These are phyloP conservation scores for Boletus rex-veris DNA, from an alignment of 768 basidiomycete species.

Conservation along the genomic window DNA sequence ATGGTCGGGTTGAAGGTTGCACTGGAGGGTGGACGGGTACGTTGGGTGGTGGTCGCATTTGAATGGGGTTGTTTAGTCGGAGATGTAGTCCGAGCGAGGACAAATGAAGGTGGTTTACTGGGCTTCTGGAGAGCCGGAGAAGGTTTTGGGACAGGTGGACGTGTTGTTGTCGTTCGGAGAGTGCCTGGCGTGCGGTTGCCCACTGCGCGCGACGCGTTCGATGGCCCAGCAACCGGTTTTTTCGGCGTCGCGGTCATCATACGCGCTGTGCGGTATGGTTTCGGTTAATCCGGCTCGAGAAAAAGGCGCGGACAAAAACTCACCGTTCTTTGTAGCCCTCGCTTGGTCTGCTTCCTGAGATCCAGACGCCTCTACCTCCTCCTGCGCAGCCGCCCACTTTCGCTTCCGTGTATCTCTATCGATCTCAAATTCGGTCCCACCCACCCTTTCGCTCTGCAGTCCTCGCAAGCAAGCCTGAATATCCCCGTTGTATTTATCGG, in stretches of 20 bases:
- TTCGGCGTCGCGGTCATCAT: conserved; percentile 47
- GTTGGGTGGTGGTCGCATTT: conserved; percentile 2
- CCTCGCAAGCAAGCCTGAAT: conserved; percentile 68
- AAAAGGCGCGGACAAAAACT: not conserved
- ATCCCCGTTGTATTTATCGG: conserved; percentile 73
- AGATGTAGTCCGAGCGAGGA: conserved; percentile 44
- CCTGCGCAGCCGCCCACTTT: conserved; percentile 68
- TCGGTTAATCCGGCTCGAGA: not conserved
- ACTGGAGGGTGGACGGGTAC: conserved; percentile 51
- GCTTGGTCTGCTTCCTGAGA: conserved; percentile 21
- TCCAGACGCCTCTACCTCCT: conserved; percentile 46
- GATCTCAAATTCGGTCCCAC: conserved; percentile 51
- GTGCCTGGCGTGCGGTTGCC: conserved; percentile 43
- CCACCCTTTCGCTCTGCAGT: conserved; percentile 60
- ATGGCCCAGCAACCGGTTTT: conserved; percentile 41
- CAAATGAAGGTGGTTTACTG: conserved; percentile 24
- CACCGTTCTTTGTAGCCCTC: conserved; percentile 61
- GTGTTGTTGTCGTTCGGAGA: conserved; percentile 27
- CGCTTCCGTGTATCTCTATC: conserved; percentile 69
- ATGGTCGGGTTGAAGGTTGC: conserved; percentile 72
- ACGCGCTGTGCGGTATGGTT: conserved; percentile 35
- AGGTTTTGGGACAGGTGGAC: conserved; percentile 26
- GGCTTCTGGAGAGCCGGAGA: conserved; percentile 38
- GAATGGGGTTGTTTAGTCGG: conserved; percentile 42
- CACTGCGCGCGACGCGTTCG: conserved; percentile 43